phyloP scores from a whole-genome alignment of 495 filamentous ascomycete genomes.

The Sphaerosporella brunnea region DNA sequence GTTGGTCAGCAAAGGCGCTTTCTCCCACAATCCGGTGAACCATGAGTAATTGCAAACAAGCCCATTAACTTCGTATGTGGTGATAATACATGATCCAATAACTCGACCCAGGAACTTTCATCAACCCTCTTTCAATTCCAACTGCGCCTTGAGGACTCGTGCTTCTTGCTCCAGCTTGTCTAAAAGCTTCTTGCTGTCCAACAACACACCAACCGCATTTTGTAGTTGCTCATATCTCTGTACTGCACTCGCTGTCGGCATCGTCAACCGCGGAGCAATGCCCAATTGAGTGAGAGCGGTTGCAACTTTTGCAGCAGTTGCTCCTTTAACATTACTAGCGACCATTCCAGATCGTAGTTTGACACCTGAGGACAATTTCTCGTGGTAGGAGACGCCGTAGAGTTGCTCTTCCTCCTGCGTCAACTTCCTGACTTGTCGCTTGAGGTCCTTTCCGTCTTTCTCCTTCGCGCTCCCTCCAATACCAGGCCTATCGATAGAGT shows the following conservation, averaged over 20 bases:
- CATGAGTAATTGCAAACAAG: neutral
- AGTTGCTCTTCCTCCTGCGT: slow-evolving; percentile 50
- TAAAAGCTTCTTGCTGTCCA: slow-evolving; percentile 64
- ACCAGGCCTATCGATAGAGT: neutral
- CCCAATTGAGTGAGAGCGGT: slow-evolving; percentile 56
- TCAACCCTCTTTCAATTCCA: slow-evolving; percentile 37
- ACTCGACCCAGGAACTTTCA: neutral
- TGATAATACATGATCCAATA: neutral
- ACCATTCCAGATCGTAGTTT: slow-evolving; percentile 24
- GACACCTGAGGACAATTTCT: slow-evolving; percentile 46
- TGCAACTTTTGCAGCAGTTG: slow-evolving; percentile 21
- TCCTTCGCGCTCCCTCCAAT: neutral
- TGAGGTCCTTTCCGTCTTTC: neutral
- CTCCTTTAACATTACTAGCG: slow-evolving; percentile 20
- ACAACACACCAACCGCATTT: slow-evolving; percentile 48
- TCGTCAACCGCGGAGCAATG: slow-evolving; percentile 55
- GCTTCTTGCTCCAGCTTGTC: slow-evolving; percentile 82
- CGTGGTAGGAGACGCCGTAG: slow-evolving; percentile 73
- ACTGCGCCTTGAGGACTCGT: slow-evolving; percentile 46
- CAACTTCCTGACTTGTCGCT: slow-evolving; percentile 25
- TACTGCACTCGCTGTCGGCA: slow-evolving; percentile 69
- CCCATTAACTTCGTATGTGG: neutral
- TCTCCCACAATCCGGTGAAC: neutral
- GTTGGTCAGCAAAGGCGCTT: neutral
- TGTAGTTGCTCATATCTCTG: slow-evolving; percentile 70